Evolutionary conservation across 306 rosid species (phyloP).

Genomic region (Cicer yamashitae): DNA sequence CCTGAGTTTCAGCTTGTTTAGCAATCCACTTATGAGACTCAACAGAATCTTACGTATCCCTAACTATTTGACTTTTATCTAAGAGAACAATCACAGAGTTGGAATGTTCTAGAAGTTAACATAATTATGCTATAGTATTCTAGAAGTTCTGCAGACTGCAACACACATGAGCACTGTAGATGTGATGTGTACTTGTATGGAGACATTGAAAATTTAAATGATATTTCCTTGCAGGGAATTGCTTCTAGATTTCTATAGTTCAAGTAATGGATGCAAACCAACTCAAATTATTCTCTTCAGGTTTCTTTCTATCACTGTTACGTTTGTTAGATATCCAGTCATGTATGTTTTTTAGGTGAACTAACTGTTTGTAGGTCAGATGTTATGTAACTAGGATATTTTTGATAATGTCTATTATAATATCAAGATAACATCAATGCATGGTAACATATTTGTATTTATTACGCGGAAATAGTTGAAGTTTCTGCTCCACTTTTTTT

Average conservation of each 20-base stretch:
- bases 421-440: too few species aligned
- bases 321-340: slow-evolving; percentile 4
- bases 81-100: neutral
- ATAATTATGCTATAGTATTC: neutral
- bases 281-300: slow-evolving; percentile 89
- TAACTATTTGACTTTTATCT: slow-evolving; percentile 7
- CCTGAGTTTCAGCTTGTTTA: neutral
- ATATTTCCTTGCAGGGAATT: slow-evolving; percentile 74
- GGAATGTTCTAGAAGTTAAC: neutral
- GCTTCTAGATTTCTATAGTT: slow-evolving; percentile 76
- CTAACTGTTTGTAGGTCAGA: slow-evolving; percentile 15
- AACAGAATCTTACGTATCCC: slow-evolving; percentile 8
- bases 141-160: slow-evolving; percentile 1
- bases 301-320: slow-evolving; percentile 50
- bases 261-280: slow-evolving; percentile 75
- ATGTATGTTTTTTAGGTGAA: slow-evolving; percentile 25
- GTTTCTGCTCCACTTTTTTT: slow-evolving; percentile 11
- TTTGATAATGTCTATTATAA: neutral
- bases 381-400: slow-evolving; percentile 22
- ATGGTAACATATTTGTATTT: neutral
- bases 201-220: slow-evolving; percentile 25
- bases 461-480: neutral
- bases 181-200: slow-evolving; percentile 9
- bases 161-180: neutral
- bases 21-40: neutral